These are phyloP conservation scores for Trypanosoma theileri DNA, from an alignment of 208 protist species.

Conservation along the genomic window DNA sequence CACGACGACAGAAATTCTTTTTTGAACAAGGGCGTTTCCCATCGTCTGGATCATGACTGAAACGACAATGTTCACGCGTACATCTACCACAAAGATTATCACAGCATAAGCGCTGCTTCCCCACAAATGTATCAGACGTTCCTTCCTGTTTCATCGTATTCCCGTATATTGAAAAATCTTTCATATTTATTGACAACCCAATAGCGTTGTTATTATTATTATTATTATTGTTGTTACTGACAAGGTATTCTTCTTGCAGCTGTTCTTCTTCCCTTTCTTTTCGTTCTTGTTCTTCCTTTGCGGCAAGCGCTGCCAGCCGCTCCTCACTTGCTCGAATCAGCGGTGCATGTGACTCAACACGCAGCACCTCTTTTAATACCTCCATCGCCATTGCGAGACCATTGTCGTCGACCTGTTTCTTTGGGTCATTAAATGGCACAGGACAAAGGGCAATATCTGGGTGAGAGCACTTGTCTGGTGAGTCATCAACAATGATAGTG, in stretches of 20 bases:
- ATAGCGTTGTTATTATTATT: no score
- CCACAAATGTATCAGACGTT: conserved; percentile 54
- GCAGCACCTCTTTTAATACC: conserved; percentile 75
- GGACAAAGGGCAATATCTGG: conserved; percentile 89
- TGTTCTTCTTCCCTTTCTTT: conserved; percentile 9
- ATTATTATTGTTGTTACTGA: neutral
- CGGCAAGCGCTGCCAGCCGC: conserved; percentile 33
- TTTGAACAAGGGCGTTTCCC: conserved; percentile 63
- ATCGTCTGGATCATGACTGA: conserved; percentile 73
- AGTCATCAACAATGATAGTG: conserved; percentile 92
- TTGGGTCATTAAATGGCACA: conserved; percentile 73
- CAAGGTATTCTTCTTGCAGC: neutral
- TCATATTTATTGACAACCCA: no score
- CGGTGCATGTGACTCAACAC: conserved; percentile 57
- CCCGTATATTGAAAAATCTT: no score
- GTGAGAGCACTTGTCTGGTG: conserved; percentile 88
- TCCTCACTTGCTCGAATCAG: conserved; percentile 76
- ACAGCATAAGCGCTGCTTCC: conserved; percentile 70
- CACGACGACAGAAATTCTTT: conserved; percentile 51
- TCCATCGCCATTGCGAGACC: conserved; percentile 67
- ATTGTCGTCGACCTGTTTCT: conserved; percentile 54
- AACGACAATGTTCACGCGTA: conserved; percentile 42
- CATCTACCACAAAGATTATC: conserved; percentile 54
- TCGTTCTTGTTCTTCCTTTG: conserved; percentile 7
- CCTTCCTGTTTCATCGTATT: neutral